phyloP scores from a whole-genome alignment of 2,329 filamentous ascomycete genomes.

The Curvularia eragrostidis region DNA sequence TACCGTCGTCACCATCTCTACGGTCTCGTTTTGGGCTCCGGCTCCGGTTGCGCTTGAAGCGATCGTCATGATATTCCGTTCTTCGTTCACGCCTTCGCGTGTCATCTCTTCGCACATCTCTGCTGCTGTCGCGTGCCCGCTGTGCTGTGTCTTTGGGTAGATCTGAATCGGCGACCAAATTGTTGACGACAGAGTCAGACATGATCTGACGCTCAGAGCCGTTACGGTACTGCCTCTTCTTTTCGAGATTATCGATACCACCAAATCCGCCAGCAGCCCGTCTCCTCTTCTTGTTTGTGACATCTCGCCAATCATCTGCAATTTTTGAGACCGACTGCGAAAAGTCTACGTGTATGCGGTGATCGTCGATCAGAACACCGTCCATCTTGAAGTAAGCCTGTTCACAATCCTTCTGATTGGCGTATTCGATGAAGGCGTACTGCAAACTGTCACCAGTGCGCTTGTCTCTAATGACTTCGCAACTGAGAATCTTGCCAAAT shows the following conservation, averaged over 20 bases:
- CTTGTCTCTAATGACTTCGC: slow-evolving; percentile 93
- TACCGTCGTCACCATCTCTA: slow-evolving; percentile 40
- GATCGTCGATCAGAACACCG: slow-evolving; percentile 93
- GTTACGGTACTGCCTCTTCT: slow-evolving; percentile 78
- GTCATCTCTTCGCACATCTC: slow-evolving; percentile 51
- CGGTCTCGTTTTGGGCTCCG: slow-evolving; percentile 42
- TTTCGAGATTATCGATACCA: slow-evolving; percentile 85
- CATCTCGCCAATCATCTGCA: slow-evolving; percentile 86
- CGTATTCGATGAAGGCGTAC: slow-evolving; percentile 97
- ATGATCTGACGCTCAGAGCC: slow-evolving; percentile 38
- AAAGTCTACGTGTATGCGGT: slow-evolving; percentile 97
- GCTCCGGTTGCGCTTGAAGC: slow-evolving; percentile 49
- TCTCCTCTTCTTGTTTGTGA: slow-evolving; percentile 80
- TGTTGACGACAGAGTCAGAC: slow-evolving; percentile 43
- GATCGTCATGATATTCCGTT: slow-evolving; percentile 48
- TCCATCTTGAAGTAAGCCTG: slow-evolving; percentile 99
- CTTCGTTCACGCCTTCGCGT: slow-evolving; percentile 38
- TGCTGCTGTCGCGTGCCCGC: slow-evolving; percentile 17
- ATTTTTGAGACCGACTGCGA: slow-evolving; percentile 90
- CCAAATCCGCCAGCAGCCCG: slow-evolving; percentile 77
- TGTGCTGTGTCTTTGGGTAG: slow-evolving; percentile 18
- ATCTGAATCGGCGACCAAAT: slow-evolving; percentile 40
- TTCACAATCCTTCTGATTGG: slow-evolving; percentile 90
- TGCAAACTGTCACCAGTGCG: slow-evolving; percentile 94
- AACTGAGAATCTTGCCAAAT: slow-evolving; percentile 93